These are phyloP conservation scores for Akanthomyces lecanii DNA, from an alignment of 2,329 filamentous ascomycete species.

Conservation along the genomic window DNA sequence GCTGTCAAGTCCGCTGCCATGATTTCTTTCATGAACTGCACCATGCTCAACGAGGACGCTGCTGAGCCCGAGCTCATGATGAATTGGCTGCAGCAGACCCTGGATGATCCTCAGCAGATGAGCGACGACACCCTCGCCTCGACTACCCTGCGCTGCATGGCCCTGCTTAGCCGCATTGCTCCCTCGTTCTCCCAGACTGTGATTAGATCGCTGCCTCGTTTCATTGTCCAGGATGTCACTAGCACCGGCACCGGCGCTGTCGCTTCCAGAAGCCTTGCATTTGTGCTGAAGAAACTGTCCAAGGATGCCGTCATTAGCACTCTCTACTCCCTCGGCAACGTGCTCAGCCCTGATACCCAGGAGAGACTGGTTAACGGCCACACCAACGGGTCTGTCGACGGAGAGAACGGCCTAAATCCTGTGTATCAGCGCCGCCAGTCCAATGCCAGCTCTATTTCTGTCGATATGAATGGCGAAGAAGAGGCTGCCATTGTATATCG, in stretches of 20 bases:
- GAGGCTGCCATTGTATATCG: conserved; percentile 73
- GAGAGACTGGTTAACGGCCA: conserved; percentile 50
- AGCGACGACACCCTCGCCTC: conserved; percentile 71
- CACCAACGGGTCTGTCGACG: conserved; percentile 39
- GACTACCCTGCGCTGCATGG: conserved; percentile 75
- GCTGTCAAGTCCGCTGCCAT: conserved; percentile 80
- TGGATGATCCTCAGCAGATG: conserved; percentile 79
- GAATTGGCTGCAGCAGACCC: conserved; percentile 77
- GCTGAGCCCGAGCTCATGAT: conserved; percentile 76
- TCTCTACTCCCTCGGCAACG: conserved; percentile 92
- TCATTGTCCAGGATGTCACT: conserved; percentile 80
- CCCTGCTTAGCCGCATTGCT: conserved; percentile 72
- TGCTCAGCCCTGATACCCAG: conserved; percentile 70
- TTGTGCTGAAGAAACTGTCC: conserved; percentile 74
- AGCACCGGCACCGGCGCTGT: conserved; percentile 65
- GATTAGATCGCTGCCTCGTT: conserved; percentile 74
- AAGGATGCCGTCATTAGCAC: conserved; percentile 94
- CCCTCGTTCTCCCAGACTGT: conserved; percentile 69
- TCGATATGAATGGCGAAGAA: conserved; percentile 71
- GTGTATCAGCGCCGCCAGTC: conserved; percentile 55
- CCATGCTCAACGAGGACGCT: conserved; percentile 73
- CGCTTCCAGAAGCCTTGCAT: conserved; percentile 80
- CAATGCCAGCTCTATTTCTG: conserved; percentile 73
- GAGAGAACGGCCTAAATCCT: conserved; percentile 35
- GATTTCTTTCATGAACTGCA: conserved; percentile 80